Evolutionary conservation across 2,329 filamentous ascomycete genomes (phyloP).

Genomic region (Penicillium concentricum): DNA sequence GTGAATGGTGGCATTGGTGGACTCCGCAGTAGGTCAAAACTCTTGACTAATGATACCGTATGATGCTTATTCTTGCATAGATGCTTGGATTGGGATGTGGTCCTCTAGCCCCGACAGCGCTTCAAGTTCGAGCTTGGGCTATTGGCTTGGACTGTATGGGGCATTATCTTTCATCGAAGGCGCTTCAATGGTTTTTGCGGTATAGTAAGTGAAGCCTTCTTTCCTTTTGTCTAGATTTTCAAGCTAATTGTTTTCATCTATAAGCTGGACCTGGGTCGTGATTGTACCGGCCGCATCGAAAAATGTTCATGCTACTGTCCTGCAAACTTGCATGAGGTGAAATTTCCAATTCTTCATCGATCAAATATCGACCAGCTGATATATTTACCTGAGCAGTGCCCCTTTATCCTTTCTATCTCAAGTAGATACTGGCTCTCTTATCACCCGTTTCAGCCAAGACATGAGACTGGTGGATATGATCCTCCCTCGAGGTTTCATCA

Average conservation of each 20-base stretch:
- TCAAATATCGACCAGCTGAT: neutral
- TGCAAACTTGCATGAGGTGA: conserved; percentile 17
- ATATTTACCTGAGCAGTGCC: too few relatives aligned
- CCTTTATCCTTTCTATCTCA: conserved; percentile 45
- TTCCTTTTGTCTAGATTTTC: neutral
- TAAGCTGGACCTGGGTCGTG: conserved; percentile 16
- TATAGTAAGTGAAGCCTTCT: neutral
- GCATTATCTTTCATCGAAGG: conserved; percentile 14
- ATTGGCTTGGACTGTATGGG: conserved; percentile 20
- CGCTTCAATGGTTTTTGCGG: neutral
- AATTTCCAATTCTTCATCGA: neutral
- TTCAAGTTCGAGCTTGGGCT: conserved; percentile 9
- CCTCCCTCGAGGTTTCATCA: conserved; percentile 27
- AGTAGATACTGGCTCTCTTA: conserved; percentile 44
- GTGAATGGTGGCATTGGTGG: neutral
- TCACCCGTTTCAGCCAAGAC: conserved; percentile 45
- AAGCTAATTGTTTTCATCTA: neutral
- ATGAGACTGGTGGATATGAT: conserved; percentile 47
- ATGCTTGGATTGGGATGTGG: conserved; percentile 20
- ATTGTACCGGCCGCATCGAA: conserved; percentile 19
- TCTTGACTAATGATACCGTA: neutral
- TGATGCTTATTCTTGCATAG: neutral
- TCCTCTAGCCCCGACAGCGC: conserved; percentile 13
- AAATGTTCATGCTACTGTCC: conserved; percentile 23
- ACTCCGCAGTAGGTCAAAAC: neutral